Evolutionary conservation across 129 eudicot genomes (phyloP), one percentile per base, ranked within the genome.

Genomic region (Centella asiatica): DNA sequence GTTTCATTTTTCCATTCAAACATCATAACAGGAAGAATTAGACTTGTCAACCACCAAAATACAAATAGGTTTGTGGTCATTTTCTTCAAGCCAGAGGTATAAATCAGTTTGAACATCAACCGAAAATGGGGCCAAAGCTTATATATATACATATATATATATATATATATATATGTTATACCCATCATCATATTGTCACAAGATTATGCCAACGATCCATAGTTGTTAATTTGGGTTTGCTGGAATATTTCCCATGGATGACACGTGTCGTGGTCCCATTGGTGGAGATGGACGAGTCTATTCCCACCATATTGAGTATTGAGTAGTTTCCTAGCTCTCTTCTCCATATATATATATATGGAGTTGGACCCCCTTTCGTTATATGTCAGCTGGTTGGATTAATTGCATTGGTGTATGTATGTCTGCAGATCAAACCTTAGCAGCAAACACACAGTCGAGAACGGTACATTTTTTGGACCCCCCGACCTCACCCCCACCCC

Each of bases 371-470:
- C 64, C 24, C 31, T 1, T 56, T 18, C 17, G 67, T 69, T 74
- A 56, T 36, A 59, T 58, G 71, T 68, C 71, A 4, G 72, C 29
- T 27, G 62, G 75, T 69, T 51, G 48, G 57, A 13, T n/a, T n/a
- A 37, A 37, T 37, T 11, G 42, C 12, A 57, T 64, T 60, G 65
- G n/a, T n/a, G n/a, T n/a, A 57, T 32, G 25, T 12, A 31, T 69
- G 75, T 50, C 71, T 75, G 57, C 29, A 56, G 71, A 58, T 69
- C 36, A 56, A 69, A 56, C 75, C 72, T 75, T 57, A 64, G 69
- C 67, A 59, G 49, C 68, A 64, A 55, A 59, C 57, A 34, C 17
- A 34, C 27, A 64, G 62, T 67, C 46, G 63, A 42, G 54, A 25
- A 46, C 51, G 59, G 67, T 57, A n/a, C n/a, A n/a, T n/a, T n/a